Evolutionary conservation across 805 yeast species (phyloP).

Genomic region (Hemisphaericaspora nanyangensis): DNA sequence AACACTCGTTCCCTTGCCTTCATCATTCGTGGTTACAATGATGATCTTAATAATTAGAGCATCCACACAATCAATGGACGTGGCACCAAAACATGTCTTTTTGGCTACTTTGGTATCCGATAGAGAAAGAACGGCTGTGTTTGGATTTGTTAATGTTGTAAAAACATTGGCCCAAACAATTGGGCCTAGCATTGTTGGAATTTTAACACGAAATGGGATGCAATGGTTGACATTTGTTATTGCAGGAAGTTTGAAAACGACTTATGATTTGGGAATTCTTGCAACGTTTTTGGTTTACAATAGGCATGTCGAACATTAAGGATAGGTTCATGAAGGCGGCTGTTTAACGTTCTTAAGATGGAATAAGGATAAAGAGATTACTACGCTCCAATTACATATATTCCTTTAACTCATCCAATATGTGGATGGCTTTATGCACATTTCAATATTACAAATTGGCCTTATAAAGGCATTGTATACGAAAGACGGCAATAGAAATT

Average conservation of each 20-base stretch:
- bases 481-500: too few relatives aligned
- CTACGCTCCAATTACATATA: too few relatives aligned
- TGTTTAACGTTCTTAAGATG: too few relatives aligned
- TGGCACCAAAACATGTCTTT: slow-evolving; percentile 46
- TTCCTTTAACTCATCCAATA: too few relatives aligned
- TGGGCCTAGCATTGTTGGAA: slow-evolving; percentile 43
- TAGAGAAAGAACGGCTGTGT: slow-evolving; percentile 39
- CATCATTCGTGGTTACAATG: slow-evolving; percentile 25
- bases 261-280: slow-evolving; percentile 40
- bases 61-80: slow-evolving; percentile 44
- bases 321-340: too few relatives aligned
- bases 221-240: slow-evolving; percentile 42
- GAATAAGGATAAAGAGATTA: too few relatives aligned
- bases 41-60: slow-evolving; percentile 32
- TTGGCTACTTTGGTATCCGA: slow-evolving; percentile 39
- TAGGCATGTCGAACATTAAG: slow-evolving; percentile 16
- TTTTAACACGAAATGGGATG: slow-evolving; percentile 27
- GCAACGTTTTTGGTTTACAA: slow-evolving; percentile 23
- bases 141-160: slow-evolving; percentile 43
- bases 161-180: slow-evolving; percentile 39
- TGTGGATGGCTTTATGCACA: too few relatives aligned
- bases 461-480: too few relatives aligned
- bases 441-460: too few relatives aligned
- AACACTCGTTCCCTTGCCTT: slow-evolving; percentile 36
- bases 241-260: slow-evolving; percentile 36